phyloP scores from a whole-genome alignment of 495 filamentous ascomycete genomes.

The Penicillium dipodomyicola region DNA sequence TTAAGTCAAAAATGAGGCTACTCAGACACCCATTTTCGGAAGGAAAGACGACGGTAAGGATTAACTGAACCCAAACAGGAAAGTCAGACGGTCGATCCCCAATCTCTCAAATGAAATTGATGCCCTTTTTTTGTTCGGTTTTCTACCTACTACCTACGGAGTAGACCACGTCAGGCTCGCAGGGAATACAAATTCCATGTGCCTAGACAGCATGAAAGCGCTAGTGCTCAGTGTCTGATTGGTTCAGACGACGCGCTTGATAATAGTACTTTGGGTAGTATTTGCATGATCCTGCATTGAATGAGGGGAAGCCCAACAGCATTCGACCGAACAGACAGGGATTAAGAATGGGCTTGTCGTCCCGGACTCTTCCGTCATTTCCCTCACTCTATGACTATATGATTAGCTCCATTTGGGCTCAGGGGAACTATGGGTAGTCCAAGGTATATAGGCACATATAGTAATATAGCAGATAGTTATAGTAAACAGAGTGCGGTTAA shows the following conservation, averaged over 20 bases:
- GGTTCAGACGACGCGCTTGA: slow-evolving; percentile 9
- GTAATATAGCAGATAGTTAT: neutral
- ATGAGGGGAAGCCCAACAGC: slow-evolving; percentile 10
- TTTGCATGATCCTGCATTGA: slow-evolving; percentile 17
- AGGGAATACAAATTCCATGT: slow-evolving; percentile 15
- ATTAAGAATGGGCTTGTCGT: slow-evolving; percentile 10
- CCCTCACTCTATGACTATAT: slow-evolving; percentile 11
- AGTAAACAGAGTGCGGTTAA: neutral
- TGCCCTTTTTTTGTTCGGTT: neutral
- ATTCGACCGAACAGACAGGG: slow-evolving; percentile 2
- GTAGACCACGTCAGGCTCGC: neutral
- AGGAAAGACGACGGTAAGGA: neutral
- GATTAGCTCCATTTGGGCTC: neutral
- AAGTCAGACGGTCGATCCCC: neutral
- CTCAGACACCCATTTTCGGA: neutral
- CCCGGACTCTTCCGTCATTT: slow-evolving; percentile 15
- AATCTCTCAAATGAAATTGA: neutral
- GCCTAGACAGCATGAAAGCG: slow-evolving; percentile 1
- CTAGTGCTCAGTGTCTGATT: slow-evolving; percentile 13
- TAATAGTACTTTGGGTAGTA: slow-evolving; percentile 17
- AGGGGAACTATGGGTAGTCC: neutral
- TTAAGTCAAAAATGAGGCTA: neutral
- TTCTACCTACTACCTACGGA: too few relatives aligned
- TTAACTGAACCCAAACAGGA: neutral
- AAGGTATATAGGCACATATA: neutral